A percentile compares a stretch with the other conserved stretches of the same genome.
Conservation (phyloP, 1,284 basidiomycete genomes). For the Cutaneotrichosporon cutaneum region DNA sequence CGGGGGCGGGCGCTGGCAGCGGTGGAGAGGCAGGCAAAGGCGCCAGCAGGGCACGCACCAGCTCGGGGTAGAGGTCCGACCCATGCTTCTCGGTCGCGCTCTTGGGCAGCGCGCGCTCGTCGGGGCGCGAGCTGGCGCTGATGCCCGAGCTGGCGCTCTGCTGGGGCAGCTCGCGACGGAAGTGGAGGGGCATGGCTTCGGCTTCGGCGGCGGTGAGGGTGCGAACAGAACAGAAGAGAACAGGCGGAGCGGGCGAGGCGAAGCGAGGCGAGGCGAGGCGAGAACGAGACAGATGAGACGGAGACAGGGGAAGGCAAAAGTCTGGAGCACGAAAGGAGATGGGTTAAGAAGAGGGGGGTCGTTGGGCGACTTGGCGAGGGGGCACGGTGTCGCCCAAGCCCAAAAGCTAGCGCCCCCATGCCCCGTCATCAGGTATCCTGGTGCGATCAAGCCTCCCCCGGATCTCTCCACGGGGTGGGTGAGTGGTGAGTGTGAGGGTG, state of each 20-base stretch:
- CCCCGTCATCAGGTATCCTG: background rate
- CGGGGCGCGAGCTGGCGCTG: background rate
- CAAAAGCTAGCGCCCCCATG: background rate
- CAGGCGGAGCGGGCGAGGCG: background rate
- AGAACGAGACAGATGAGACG: background rate
- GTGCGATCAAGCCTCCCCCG: constrained; percentile 1
- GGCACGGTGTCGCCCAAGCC: background rate
- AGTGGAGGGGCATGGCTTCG: constrained; percentile 5
- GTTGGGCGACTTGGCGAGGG: background rate
- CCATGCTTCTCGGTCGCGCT: constrained; percentile 4
- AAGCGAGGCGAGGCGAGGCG: background rate
- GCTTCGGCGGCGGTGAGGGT: background rate
- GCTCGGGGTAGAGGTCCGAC: constrained; percentile 7
- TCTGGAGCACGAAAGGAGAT: background rate
- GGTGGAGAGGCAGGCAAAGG: background rate
- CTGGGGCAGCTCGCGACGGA: constrained; percentile 6
- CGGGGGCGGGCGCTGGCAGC: too few relatives aligned
- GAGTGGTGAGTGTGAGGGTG: background rate
- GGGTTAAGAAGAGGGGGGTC: background rate
- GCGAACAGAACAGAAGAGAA: background rate
- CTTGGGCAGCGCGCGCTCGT: background rate
- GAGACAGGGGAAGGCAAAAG: background rate
- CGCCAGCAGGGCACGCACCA: background rate
- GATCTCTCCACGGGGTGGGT: background rate
- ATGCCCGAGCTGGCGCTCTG: background rate